Conservation (phyloP, 805 yeast species). For the Candida odintsovae region DNA sequence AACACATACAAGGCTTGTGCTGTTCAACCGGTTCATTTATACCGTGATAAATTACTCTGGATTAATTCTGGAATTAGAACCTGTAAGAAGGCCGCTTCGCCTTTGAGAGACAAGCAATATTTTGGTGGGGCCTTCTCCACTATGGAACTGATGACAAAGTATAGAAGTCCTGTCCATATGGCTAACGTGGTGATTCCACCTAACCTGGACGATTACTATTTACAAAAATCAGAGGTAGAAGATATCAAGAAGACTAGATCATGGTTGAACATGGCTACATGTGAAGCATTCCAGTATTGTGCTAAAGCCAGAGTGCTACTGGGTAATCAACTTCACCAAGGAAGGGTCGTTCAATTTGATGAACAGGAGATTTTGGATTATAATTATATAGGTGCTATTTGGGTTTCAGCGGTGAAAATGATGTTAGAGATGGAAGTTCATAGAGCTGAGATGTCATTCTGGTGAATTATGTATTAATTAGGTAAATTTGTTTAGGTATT, state of each 20-base stretch:
- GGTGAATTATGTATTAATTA: not conserved
- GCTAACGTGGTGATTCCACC: conserved; percentile 49
- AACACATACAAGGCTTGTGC: conserved; percentile 37
- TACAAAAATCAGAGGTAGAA: not conserved
- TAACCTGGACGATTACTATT: conserved; percentile 26
- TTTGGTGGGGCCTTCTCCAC: not conserved
- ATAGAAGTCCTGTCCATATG: conserved; percentile 33
- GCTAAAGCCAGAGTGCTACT: conserved; percentile 35
- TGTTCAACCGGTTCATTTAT: conserved; percentile 53
- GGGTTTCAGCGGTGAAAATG: not conserved
- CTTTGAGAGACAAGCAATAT: conserved; percentile 1
- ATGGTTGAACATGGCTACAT: conserved; percentile 31
- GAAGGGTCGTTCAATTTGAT: not conserved
- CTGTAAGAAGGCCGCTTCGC: conserved; percentile 26
- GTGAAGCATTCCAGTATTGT: conserved; percentile 50
- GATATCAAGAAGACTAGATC: not conserved
- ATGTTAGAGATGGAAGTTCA: not conserved
- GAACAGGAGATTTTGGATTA: not conserved
- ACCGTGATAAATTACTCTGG: conserved; percentile 40
- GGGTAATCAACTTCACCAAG: not conserved
- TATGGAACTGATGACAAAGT: conserved; percentile 15
- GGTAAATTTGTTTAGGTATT: not conserved
- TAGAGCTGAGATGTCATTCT: not conserved
- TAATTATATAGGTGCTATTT: not conserved
- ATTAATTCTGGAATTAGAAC: conserved; percentile 51